phyloP scores from a whole-genome alignment of 495 filamentous ascomycete species.

The Hypoxylon fuscum region DNA sequence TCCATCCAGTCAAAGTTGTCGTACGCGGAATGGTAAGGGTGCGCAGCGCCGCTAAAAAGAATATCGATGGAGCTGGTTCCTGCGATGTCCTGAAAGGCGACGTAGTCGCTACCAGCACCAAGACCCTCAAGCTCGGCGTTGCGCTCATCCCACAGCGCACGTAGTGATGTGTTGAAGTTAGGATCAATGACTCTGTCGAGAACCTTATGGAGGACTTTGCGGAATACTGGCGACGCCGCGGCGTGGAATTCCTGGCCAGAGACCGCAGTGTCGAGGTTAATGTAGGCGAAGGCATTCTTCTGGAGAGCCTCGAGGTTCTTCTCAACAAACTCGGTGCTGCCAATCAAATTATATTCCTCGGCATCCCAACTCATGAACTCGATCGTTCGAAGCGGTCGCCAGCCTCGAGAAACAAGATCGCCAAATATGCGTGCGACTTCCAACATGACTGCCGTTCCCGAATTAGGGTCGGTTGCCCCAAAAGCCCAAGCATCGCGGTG shows the following conservation, averaged over 20 bases:
- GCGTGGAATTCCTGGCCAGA: conserved; percentile 77
- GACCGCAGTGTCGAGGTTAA: conserved; percentile 92
- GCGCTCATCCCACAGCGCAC: conserved; percentile 76
- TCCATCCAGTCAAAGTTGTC: conserved; percentile 91
- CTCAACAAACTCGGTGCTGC: conserved; percentile 95
- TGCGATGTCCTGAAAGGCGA: conserved; percentile 93
- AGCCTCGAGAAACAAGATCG: conserved; percentile 75
- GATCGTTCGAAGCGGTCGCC: conserved; percentile 92
- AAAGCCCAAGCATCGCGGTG: conserved; percentile 95
- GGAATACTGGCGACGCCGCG: conserved; percentile 79
- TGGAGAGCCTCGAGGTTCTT: conserved; percentile 82
- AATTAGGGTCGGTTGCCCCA: conserved; percentile 84
- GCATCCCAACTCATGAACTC: conserved; percentile 97
- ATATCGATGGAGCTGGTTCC: conserved; percentile 91
- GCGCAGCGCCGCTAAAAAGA: conserved; percentile 75
- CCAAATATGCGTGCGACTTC: conserved; percentile 88
- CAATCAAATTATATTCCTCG: conserved; percentile 91
- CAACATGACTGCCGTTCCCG: conserved; percentile 89
- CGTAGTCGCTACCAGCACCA: conserved; percentile 86
- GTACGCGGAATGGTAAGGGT: conserved; percentile 84
- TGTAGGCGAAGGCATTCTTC: conserved; percentile 79
- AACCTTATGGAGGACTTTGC: conserved; percentile 73
- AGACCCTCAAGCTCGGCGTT: conserved; percentile 71
- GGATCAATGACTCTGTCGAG: conserved; percentile 80
- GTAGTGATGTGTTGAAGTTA: conserved; percentile 73